phyloP scores from a whole-genome alignment of 1,139 yeast species.

The Saccharomyces uvarum region DNA sequence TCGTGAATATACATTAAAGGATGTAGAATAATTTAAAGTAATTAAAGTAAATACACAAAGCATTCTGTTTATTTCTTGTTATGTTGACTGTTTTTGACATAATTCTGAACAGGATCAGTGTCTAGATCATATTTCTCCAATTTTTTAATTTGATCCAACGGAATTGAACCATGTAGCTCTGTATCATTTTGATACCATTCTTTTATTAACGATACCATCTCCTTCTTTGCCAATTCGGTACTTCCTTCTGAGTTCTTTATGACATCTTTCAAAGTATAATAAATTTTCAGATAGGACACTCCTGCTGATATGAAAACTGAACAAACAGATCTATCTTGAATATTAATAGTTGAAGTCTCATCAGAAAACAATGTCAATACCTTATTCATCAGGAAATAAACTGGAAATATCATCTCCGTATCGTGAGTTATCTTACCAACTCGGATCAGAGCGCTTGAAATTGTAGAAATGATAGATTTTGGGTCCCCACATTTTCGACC shows the following conservation, averaged over 20 bases:
- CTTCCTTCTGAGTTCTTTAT: constrained; percentile 57
- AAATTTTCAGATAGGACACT: constrained; percentile 60
- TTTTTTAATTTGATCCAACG: constrained; percentile 25
- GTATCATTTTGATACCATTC: constrained; percentile 61
- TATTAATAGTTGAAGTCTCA: constrained; percentile 36
- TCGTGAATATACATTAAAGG: background rate
- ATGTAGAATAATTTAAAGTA: background rate
- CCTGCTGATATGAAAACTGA: constrained; percentile 73
- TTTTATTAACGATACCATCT: constrained; percentile 56
- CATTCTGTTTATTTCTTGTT: background rate
- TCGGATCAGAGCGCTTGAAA: constrained; percentile 36
- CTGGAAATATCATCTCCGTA: constrained; percentile 74
- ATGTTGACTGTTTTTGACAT: constrained; percentile 26
- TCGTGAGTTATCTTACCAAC: constrained; percentile 45
- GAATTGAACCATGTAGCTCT: constrained; percentile 49
- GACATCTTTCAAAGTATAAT: constrained; percentile 57
- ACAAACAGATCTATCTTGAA: constrained; percentile 47
- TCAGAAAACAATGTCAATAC: constrained; percentile 32
- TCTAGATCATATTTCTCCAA: constrained; percentile 25
- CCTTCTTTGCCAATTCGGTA: constrained; percentile 40
- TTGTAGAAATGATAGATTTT: constrained; percentile 31
- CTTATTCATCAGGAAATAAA: constrained; percentile 62
- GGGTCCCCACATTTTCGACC: constrained; percentile 26
- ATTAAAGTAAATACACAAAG: background rate
- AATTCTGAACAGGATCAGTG: constrained; percentile 30